Percentiles rank a stretch among this genome's conserved stretches.
phyloP scores from a whole-genome alignment of 2,329 filamentous ascomycete species.

The Penicillium sp. region DNA sequence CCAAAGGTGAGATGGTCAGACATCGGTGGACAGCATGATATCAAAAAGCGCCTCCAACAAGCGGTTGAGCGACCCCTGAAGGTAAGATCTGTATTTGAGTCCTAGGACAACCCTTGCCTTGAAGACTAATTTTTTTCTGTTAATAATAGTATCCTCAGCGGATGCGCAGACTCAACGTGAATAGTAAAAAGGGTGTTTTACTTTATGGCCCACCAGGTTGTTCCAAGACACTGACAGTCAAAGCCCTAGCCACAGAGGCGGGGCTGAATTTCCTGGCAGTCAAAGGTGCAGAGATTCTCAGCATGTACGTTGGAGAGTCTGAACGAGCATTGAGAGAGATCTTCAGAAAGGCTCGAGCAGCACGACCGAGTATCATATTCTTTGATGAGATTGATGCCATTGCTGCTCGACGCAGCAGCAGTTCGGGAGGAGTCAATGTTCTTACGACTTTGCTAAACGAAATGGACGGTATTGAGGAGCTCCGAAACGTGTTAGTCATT shows the following conservation, averaged over 20 bases:
- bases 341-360: constrained; percentile 80
- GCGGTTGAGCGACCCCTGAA: constrained; percentile 59
- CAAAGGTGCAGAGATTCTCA: constrained; percentile 88
- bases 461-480: constrained; percentile 88
- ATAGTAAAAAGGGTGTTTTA: constrained; percentile 75
- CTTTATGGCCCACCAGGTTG: constrained; percentile 92
- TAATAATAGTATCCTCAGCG: constrained; percentile 47
- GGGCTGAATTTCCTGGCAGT: constrained; percentile 92
- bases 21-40: constrained; percentile 76
- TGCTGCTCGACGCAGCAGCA: constrained; percentile 54
- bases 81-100: constrained; percentile 32
- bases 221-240: constrained; percentile 88
- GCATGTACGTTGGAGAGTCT: constrained; percentile 96
- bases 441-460: constrained; percentile 87
- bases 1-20: constrained; percentile 83
- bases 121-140: constrained; percentile 7
- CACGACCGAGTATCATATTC: constrained; percentile 88
- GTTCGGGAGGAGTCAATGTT: constrained; percentile 66
- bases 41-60: constrained; percentile 66
- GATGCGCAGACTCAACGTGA: constrained; percentile 51
- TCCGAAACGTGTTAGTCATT: constrained; percentile 80
- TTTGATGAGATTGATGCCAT: constrained; percentile 96
- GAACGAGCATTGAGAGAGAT: constrained; percentile 81
- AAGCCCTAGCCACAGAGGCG: constrained; percentile 85
- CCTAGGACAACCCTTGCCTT: not conserved